These are phyloP conservation scores for Cucurbita moschata DNA, from an alignment of 306 rosid species.

Conservation along the genomic window DNA sequence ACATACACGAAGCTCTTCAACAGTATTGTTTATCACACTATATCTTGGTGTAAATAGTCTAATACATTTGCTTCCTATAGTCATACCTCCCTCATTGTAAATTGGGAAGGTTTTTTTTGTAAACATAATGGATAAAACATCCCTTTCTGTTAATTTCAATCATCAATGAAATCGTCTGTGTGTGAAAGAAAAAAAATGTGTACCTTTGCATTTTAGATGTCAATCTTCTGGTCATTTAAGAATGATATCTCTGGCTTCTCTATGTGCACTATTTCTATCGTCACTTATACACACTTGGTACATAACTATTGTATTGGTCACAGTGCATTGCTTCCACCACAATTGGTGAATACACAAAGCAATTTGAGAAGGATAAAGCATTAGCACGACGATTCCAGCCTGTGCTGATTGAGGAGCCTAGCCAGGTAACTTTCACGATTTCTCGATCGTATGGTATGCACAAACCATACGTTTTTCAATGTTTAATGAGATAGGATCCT, in stretches of 20 bases:
- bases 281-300: not conserved
- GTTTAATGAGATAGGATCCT: slow-evolving; percentile 9
- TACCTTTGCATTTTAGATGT: not conserved
- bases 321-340: slow-evolving; percentile 96
- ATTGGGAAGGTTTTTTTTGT: too few species aligned
- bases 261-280: not conserved
- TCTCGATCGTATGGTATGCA: not conserved
- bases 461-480: not conserved
- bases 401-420: slow-evolving; percentile 71
- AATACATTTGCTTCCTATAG: too few species aligned
- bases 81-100: too few species aligned
- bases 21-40: too few species aligned
- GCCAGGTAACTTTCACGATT: slow-evolving; percentile 40
- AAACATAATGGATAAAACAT: too few species aligned
- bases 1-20: too few species aligned
- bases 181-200: too few species aligned
- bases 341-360: slow-evolving; percentile 59
- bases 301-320: slow-evolving; percentile 7
- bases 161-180: too few species aligned
- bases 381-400: slow-evolving; percentile 88
- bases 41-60: too few species aligned
- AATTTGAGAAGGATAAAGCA: slow-evolving; percentile 81
- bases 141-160: too few species aligned
- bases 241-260: not conserved
- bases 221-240: not conserved